Base-by-base conservation (phyloP, 257 asterid species). In the Capsicum rhomboideum region DNA sequence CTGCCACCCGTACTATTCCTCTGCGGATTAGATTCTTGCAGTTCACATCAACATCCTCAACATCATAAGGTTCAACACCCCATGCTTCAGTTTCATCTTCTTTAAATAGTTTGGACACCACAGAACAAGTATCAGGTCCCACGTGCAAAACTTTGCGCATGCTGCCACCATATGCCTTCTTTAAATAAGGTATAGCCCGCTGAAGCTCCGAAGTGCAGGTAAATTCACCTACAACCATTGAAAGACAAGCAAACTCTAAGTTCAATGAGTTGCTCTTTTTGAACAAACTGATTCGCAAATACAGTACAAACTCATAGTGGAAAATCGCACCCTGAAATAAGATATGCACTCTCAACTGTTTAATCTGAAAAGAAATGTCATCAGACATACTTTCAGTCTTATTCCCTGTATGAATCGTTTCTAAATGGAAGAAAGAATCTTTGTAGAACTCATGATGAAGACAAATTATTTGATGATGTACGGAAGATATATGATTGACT, bases 21-120 rank as follows among this genome's bases (percentile, higher is more conserved):
- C 86, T 91, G 63, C 44, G 92, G 59, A 93, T 93, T 52, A 94
- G 95, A 77, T 84, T 88, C 87, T 87, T 91, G 91, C 98, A 95
- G 89, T 84, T 87, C 78, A 50, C 79, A 84, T 85, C 95, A 53
- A 91, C 93, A 80, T 94, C 99, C 66, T 94, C 98, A 67, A 94
- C 80, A 83, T 94, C 99, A 80, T 93, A 94, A 20, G 97, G 97
- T 88, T 95, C 99, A 21, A 95, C 69, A n/a, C 99, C 99, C 96
- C 97, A 95, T 56, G 95, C 97, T 85, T 95, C 98, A 78, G 92
- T 90, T 46, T 92, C 97, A 61, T 92, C 95, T 86, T 95, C 96
- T 85, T 90, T 92, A 87, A 90, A 87, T 82, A 95, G 85, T 77
- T 89, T 92, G 61, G 97, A 89, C 49, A 95, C 95, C 61, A 92